A percentile compares a stretch with the other conserved stretches of the same genome.
These are phyloP conservation scores for Scheffersomyces amazonensis DNA, from an alignment of 805 yeast genomes.

Conservation along the genomic window DNA sequence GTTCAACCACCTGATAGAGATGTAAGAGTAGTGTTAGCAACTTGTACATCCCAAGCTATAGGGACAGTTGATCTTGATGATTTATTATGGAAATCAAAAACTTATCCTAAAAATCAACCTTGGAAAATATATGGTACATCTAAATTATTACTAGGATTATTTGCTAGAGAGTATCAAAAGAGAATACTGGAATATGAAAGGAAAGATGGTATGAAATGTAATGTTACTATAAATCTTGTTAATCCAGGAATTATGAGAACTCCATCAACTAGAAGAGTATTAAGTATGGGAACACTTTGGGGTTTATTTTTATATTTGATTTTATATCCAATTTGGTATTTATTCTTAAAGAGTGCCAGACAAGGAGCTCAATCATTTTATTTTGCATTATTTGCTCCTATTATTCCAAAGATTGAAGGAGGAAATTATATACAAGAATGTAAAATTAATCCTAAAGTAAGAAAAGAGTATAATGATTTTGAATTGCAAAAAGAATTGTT, in stretches of 20 bases:
- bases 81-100: slow-evolving; percentile 55
- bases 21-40: slow-evolving; percentile 74
- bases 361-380: slow-evolving; percentile 81
- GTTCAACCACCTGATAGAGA: slow-evolving; percentile 95
- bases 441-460: slow-evolving; percentile 44
- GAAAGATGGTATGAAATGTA: slow-evolving; percentile 68
- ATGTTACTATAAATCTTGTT: slow-evolving; percentile 67
- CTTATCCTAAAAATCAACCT: slow-evolving; percentile 62
- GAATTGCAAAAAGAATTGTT: slow-evolving; percentile 60
- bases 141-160: slow-evolving; percentile 70
- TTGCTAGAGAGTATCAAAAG: slow-evolving; percentile 77
- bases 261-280: slow-evolving; percentile 74
- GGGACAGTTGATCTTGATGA: slow-evolving; percentile 62
- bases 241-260: slow-evolving; percentile 94
- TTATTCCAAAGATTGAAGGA: slow-evolving; percentile 57
- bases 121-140: slow-evolving; percentile 81
- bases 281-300: slow-evolving; percentile 71
- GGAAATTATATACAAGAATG: slow-evolving; percentile 78
- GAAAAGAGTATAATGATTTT: slow-evolving; percentile 62
- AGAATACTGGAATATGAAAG: slow-evolving; percentile 57
- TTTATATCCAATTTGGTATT: slow-evolving; percentile 78
- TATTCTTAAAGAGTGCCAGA: slow-evolving; percentile 68
- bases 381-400: slow-evolving; percentile 70
- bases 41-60: slow-evolving; percentile 75
- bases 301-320: slow-evolving; percentile 61